Evolutionary conservation across 2,329 filamentous ascomycete species (phyloP), one percentile per base, ranked within the genome.

Genomic region (Fusarium sp.): DNA sequence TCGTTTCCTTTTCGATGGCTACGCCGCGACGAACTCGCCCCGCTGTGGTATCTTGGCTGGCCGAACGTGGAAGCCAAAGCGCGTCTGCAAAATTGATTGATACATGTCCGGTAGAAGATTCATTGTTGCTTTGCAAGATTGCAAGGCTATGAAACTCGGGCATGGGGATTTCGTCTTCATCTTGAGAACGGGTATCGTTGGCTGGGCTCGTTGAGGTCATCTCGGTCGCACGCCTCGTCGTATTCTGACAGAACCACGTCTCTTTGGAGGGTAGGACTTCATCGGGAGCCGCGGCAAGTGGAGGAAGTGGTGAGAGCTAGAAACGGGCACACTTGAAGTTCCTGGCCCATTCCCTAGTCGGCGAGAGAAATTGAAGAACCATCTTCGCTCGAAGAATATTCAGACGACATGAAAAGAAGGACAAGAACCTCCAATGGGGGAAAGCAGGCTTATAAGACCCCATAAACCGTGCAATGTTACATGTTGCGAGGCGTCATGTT

Each of bases 21-120:
- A 77, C 65, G 10, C 72, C 72, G 31, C 72, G 72, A 39, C 69
- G 75, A 43, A 75, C 69, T 24, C 69, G 72, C 57, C 68, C 63
- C 27, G 72, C 62, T 22, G 72, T 74, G 41, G 71, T 68, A 41
- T 74, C 72, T 20, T 60, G 72, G 60, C 68, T 50, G n/a, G 72
- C 61, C 54, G 72, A 72, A 9, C 52, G 67, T 13, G 71, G 71
- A 11, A 73, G 37, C 71, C 71, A 73, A 8, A 74, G 71, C 5
- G 67, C 33, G 35, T 72, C 61, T 14, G 45, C 22, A 13, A 73
- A 68, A 20, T 50, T 67, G 33, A 72, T 52, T 14, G 71, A 52
- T 7, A 68, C 39, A 14, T 72, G 50, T 18, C 67, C 68, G n/a
- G 70, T 43, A 18, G 73, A 69, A 20, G 72, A 66, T 10, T 60